These are phyloP conservation scores for Penicillium chermesinum DNA, from an alignment of 495 filamentous ascomycete species.

Conservation along the genomic window DNA sequence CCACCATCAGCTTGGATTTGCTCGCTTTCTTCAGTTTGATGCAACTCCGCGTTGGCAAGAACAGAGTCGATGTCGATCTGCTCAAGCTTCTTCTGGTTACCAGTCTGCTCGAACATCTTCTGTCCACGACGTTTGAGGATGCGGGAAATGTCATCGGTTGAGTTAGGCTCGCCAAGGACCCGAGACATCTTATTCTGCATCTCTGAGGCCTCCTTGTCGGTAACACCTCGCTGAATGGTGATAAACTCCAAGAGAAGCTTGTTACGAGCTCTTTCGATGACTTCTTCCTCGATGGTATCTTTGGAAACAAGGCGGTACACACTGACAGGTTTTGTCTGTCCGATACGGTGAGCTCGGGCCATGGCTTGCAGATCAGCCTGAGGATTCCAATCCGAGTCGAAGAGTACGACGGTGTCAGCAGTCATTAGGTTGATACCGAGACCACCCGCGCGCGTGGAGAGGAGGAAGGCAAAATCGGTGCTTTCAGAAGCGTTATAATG, in stretches of 20 bases:
- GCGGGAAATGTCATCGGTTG: slow-evolving; percentile 83
- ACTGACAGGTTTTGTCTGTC: slow-evolving; percentile 90
- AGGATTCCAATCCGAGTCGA: slow-evolving; percentile 99
- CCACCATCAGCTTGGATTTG: slow-evolving; percentile 87
- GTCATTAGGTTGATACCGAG: slow-evolving; percentile 99
- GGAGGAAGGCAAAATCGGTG: slow-evolving; percentile 90
- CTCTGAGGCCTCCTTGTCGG: slow-evolving; percentile 71
- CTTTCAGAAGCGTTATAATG: slow-evolving; percentile 96
- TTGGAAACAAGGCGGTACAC: slow-evolving; percentile 95
- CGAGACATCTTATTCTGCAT: slow-evolving; percentile 67
- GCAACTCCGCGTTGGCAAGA: slow-evolving; percentile 90
- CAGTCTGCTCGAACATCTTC: slow-evolving; percentile 94
- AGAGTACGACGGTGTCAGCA: slow-evolving; percentile 94
- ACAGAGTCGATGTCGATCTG: slow-evolving; percentile 98
- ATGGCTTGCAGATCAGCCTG: slow-evolving; percentile 98
- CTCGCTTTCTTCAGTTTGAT: slow-evolving; percentile 85
- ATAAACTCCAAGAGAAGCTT: slow-evolving; percentile 98
- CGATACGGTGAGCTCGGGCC: slow-evolving; percentile 96
- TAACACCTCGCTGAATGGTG: slow-evolving; percentile 93
- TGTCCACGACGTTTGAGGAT: slow-evolving; percentile 91
- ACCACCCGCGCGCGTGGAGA: slow-evolving; percentile 93
- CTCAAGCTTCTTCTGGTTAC: slow-evolving; percentile 92
- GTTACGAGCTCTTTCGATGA: slow-evolving; percentile 91
- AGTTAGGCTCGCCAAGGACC: slow-evolving; percentile 66
- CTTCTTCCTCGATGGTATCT: slow-evolving; percentile 96